These are phyloP conservation scores for Chrysophaeum taylorii DNA, from an alignment of 352 stramenopile genomes.

Conservation along the genomic window DNA sequence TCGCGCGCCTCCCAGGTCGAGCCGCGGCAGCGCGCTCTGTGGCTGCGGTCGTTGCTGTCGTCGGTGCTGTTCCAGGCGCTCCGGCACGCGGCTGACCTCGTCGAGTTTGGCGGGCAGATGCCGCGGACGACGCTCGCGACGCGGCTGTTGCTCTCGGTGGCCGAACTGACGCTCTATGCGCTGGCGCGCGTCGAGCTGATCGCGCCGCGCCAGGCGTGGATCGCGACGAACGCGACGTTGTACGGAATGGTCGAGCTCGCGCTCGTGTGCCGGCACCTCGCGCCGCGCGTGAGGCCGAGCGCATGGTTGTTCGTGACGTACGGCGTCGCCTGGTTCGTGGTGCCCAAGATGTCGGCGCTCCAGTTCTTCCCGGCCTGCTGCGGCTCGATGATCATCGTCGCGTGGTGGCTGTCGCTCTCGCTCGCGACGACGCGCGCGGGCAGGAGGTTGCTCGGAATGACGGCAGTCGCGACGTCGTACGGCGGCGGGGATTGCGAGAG, in stretches of 20 bases:
- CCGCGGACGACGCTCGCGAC: not conserved
- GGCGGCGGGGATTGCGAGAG: too few species aligned
- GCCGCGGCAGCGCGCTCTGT: not conserved
- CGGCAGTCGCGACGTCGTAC: not conserved
- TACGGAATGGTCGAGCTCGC: not conserved
- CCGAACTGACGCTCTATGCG: not conserved
- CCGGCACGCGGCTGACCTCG: not conserved
- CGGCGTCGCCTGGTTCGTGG: not conserved
- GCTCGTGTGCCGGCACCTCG: not conserved
- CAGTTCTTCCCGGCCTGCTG: not conserved
- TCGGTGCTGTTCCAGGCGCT: not conserved
- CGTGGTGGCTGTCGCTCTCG: not conserved
- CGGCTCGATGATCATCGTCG: not conserved
- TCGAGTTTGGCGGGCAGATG: not conserved
- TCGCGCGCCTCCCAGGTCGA: too few species aligned
- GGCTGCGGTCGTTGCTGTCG: not conserved
- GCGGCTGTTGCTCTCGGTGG: not conserved
- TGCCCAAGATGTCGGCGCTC: conserved; percentile 5
- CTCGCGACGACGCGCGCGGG: not conserved
- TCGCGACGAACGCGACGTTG: not conserved
- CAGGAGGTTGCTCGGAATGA: too few species aligned
- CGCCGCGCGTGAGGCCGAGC: not conserved
- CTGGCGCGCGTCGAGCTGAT: not conserved
- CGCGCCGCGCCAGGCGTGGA: not conserved
- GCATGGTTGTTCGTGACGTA: not conserved